Percentiles rank a stretch among this genome's conserved stretches.
Evolutionary conservation across 129 eudicot species (phyloP).

Genomic region (Flaveria brownii): DNA sequence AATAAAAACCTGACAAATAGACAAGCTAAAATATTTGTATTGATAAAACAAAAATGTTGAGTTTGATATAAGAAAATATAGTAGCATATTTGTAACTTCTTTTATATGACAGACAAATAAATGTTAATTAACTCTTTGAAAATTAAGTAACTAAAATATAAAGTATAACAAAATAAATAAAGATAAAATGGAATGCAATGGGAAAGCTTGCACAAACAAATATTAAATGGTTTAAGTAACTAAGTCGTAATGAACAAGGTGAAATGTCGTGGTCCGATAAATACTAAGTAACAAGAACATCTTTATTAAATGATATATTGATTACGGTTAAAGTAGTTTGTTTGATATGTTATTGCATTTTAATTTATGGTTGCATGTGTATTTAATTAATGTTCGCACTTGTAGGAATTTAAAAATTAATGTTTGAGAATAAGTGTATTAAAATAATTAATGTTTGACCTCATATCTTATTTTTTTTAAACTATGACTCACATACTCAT

Average conservation of each 20-base stretch:
- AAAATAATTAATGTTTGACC: too few species aligned
- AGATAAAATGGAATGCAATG: background rate
- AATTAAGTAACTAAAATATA: background rate
- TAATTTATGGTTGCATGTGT: background rate
- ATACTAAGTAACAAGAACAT: slow-evolving; percentile 10
- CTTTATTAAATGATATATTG: slow-evolving; percentile 1
- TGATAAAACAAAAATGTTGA: background rate
- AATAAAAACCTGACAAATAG: too few species aligned
- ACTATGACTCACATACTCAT: too few species aligned
- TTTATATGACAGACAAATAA: background rate
- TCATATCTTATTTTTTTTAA: too few species aligned
- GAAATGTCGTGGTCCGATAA: slow-evolving; percentile 10
- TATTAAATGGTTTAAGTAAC: slow-evolving; percentile 10
- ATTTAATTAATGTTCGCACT: background rate
- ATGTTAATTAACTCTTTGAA: background rate
- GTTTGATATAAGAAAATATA: background rate
- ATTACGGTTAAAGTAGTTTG: background rate
- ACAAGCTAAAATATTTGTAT: too few species aligned
- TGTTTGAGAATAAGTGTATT: background rate
- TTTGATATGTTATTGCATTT: background rate
- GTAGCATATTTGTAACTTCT: background rate
- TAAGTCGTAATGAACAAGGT: slow-evolving; percentile 21
- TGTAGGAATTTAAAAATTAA: background rate
- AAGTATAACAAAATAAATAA: background rate
- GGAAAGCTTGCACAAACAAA: background rate